A percentile compares a stretch with the other conserved stretches of the same genome.
Evolutionary conservation across 169 alveolate species (phyloP).

Genomic region (Amoebophrya sp.): DNA sequence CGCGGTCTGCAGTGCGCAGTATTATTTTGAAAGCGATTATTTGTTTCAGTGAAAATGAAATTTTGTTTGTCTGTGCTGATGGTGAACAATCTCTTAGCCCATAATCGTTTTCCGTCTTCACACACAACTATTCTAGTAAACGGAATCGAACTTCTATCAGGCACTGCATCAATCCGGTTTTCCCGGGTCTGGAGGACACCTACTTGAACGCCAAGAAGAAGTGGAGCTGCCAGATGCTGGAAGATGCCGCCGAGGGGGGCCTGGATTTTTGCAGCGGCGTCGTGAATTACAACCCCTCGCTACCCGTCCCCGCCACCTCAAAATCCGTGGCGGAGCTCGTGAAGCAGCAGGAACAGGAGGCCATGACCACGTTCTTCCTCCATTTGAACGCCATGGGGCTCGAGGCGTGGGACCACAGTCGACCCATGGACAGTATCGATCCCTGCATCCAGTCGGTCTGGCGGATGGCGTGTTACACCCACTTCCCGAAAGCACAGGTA

Average conservation of each 20-base stretch:
- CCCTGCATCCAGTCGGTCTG: conserved; percentile 34
- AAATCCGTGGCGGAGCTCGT: conserved; percentile 37
- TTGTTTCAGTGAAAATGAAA: too few species aligned
- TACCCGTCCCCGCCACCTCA: background rate
- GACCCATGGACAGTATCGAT: conserved; percentile 33
- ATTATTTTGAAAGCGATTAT: too few species aligned
- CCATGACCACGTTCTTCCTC: conserved; percentile 38
- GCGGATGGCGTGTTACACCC: conserved; percentile 43
- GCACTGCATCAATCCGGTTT: conserved; percentile 38
- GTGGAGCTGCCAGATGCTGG: conserved; percentile 40
- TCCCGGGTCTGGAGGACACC: conserved; percentile 42
- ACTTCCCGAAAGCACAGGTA: conserved; percentile 48
- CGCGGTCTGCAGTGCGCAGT: background rate
- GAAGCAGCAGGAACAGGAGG: conserved; percentile 45
- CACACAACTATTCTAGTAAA: too few species aligned
- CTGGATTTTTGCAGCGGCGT: conserved; percentile 39
- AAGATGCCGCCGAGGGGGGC: conserved; percentile 33
- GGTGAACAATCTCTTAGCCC: background rate
- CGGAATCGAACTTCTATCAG: background rate
- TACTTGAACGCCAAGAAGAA: conserved; percentile 27
- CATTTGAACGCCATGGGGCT: conserved; percentile 41
- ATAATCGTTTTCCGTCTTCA: background rate
- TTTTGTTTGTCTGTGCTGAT: too few species aligned
- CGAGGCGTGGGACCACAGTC: conserved; percentile 45
- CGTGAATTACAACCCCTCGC: background rate